Evolutionary conservation across 179 eudicot genomes (phyloP).

Genomic region (Gypsophila paniculata): DNA sequence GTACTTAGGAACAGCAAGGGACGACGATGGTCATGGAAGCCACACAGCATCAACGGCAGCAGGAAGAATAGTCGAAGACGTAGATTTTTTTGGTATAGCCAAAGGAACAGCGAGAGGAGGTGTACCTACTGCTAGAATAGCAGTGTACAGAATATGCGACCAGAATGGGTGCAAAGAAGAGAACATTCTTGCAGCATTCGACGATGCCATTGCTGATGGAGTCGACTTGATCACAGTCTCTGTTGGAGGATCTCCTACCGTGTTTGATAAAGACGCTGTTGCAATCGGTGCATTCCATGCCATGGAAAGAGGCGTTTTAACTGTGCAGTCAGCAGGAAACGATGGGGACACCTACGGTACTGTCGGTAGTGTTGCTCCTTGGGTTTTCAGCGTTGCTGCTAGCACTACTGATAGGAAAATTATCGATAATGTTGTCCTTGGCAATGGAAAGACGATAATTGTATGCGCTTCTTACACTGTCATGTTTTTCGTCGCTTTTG

Average conservation of each 20-base stretch:
- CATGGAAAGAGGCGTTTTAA: slow-evolving; percentile 47
- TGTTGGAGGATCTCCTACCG: slow-evolving; percentile 15
- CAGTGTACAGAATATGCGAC: slow-evolving; percentile 53
- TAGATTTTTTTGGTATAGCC: slow-evolving; percentile 38
- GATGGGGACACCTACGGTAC: slow-evolving; percentile 24
- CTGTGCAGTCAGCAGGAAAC: slow-evolving; percentile 50
- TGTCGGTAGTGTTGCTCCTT: slow-evolving; percentile 43
- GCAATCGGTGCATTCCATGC: slow-evolving; percentile 60
- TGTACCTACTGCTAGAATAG: slow-evolving; percentile 47
- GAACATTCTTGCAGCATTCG: slow-evolving; percentile 48
- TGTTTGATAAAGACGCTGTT: slow-evolving; percentile 28
- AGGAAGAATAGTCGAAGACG: slow-evolving; percentile 29
- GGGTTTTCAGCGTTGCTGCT: slow-evolving; percentile 60
- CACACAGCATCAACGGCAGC: slow-evolving; percentile 60
- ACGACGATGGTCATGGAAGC: slow-evolving; percentile 47
- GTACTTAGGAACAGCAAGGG: slow-evolving; percentile 37
- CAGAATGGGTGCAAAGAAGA: slow-evolving; percentile 25
- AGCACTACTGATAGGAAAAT: slow-evolving; percentile 42
- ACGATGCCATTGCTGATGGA: slow-evolving; percentile 62
- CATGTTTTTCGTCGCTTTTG: not conserved
- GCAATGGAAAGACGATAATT: slow-evolving; percentile 28
- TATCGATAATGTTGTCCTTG: slow-evolving; percentile 36
- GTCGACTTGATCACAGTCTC: slow-evolving; percentile 57
- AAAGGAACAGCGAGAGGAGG: slow-evolving; percentile 51
- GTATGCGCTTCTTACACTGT: slow-evolving; percentile 16